Base-by-base conservation (phyloP, 306 rosid genomes). In the Crataegus laevigata region DNA sequence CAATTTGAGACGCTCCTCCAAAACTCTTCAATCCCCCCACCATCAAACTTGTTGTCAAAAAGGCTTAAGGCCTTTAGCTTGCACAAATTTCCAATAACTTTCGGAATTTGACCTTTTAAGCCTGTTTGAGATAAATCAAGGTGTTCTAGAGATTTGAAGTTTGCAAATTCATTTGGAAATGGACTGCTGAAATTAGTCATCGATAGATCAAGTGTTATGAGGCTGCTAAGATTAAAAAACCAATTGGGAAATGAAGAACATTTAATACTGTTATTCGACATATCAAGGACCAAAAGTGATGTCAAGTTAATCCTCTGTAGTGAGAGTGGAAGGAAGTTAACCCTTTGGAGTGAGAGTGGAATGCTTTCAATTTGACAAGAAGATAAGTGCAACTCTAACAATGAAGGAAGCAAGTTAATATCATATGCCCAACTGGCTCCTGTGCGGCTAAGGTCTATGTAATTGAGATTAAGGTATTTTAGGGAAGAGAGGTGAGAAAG, bases 401-500 rank as follows among this genome's bases (percentile, higher is more conserved):
- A 38, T 8, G 42, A 38, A 38, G 42, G 42, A 38, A 38, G 42
- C 42, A 38, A 45, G 13, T 43, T 43, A 71, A 85, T 21, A 25
- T 2, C n/a, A 25, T 45, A 24, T 0, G 26, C 3, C 84, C 77
- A 84, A 10, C 36, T 34, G 9, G 68, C 30, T 50, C 73, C 34
- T 3, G 63, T 64, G 42, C 6, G 54, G 30, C 75, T 71, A 70
- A 87, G 81, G 55, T 34, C 38, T 0, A 79, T 2, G 42, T 8
- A 2, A 10, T 11, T 11, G 19, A 81, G 68, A 24, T 50, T 47
- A 43, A 86, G 82, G 69, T 84, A 60, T 47, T 77, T 69, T 43
- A 86, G 63, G 45, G 88, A 81, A 50, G 73, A 65, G 24, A 84
- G 87, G 59, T 71, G 83, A 66, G 50, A 25, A 22, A 77, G 18